Percentiles rank a stretch among this genome's conserved stretches.
Conservation (phyloP, 2,329 filamentous ascomycete genomes). For the Tolypocladium ovalisporum region DNA sequence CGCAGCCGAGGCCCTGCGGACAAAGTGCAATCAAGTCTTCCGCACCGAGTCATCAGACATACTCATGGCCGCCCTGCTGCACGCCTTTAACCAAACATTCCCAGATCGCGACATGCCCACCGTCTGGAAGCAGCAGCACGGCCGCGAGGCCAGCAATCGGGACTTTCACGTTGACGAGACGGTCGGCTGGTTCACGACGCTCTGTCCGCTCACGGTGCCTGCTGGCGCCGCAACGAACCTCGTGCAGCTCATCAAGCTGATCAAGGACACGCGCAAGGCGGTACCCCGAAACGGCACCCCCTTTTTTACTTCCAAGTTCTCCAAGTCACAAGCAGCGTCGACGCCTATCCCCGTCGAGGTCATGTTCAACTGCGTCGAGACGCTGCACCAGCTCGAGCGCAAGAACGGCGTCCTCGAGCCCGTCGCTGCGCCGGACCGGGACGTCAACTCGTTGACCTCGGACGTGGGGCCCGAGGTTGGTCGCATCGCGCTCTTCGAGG, state of each 20-base stretch:
- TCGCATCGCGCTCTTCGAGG: conserved; percentile 39
- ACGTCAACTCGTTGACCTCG: conserved; percentile 25
- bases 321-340: conserved; percentile 18
- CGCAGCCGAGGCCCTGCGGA: conserved; percentile 29
- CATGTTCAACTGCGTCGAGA: conserved; percentile 45
- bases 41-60: conserved; percentile 42
- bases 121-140: conserved; percentile 44
- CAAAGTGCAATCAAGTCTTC: conserved; percentile 31
- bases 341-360: conserved; percentile 43
- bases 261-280: conserved; percentile 40
- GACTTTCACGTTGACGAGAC: conserved; percentile 43
- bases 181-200: conserved; percentile 49
- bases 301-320: conserved; percentile 37
- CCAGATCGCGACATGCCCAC: conserved; percentile 37
- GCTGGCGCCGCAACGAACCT: conserved; percentile 35
- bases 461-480: conserved; percentile 35
- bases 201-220: conserved; percentile 38
- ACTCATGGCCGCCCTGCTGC: conserved; percentile 40
- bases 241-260: conserved; percentile 36
- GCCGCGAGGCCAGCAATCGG: conserved; percentile 30
- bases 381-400: conserved; percentile 34
- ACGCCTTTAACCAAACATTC: conserved; percentile 46
- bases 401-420: conserved; percentile 39
- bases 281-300: conserved; percentile 32
- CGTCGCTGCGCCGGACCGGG: conserved; percentile 27